phyloP scores from a whole-genome alignment of 2,329 filamentous ascomycete genomes.

The Fusarium napiforme region DNA sequence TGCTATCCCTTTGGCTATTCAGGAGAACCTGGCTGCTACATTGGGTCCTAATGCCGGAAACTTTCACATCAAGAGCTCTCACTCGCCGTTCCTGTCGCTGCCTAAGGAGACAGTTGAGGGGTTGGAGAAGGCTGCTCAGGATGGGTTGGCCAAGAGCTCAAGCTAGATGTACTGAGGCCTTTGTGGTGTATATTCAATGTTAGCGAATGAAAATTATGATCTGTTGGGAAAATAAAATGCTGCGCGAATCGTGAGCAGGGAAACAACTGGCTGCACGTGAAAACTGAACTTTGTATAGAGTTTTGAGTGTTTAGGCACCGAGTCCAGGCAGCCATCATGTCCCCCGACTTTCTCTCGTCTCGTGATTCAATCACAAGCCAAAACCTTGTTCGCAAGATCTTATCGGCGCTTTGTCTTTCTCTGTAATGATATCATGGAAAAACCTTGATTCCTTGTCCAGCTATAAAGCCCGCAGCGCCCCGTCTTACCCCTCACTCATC shows the following conservation, averaged over 20 bases:
- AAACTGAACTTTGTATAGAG: neutral
- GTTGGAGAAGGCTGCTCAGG: slow-evolving; percentile 1
- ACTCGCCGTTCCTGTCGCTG: slow-evolving; percentile 10
- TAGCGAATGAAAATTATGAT: neutral
- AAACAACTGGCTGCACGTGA: neutral
- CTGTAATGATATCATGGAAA: neutral
- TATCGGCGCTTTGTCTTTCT: neutral
- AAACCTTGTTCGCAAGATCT: too few relatives aligned
- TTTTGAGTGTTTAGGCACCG: neutral
- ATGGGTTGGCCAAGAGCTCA: neutral
- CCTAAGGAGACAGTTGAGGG: slow-evolving; percentile 4
- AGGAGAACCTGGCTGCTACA: slow-evolving; percentile 1
- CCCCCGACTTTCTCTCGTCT: too few relatives aligned
- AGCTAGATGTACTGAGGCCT: neutral
- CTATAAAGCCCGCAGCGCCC: neutral
- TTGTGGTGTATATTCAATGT: fast-evolving
- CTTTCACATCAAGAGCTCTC: slow-evolving; percentile 2
- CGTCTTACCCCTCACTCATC: too few relatives aligned
- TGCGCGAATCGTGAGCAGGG: neutral
- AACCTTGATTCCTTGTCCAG: neutral
- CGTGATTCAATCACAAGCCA: neutral
- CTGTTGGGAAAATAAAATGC: neutral
- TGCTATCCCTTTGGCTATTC: slow-evolving; percentile 2
- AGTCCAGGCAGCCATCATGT: neutral
- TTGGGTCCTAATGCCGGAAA: neutral